Conservation (phyloP, 1,139 yeast species). For the Hanseniaspora uvarum region DNA sequence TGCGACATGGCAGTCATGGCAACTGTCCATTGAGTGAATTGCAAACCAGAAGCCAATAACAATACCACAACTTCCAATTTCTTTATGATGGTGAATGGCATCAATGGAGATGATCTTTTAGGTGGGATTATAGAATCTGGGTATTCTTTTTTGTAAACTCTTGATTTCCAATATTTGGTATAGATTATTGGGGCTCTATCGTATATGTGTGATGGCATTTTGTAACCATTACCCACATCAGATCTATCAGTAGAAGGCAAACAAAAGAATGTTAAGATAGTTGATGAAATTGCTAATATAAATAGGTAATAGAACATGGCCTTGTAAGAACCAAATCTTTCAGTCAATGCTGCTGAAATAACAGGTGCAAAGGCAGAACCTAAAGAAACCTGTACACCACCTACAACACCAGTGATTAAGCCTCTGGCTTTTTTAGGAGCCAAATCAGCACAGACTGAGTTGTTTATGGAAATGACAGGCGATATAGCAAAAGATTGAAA, state of each 20-base stretch:
- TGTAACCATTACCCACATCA: slow-evolving; percentile 58
- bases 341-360: slow-evolving; percentile 56
- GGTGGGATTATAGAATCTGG: slow-evolving; percentile 29
- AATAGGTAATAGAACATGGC: slow-evolving; percentile 68
- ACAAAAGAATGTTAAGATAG: slow-evolving; percentile 27
- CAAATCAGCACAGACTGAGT: slow-evolving; percentile 62
- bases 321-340: slow-evolving; percentile 53
- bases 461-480: slow-evolving; percentile 55
- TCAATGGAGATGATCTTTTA: slow-evolving; percentile 35
- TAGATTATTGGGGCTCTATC: slow-evolving; percentile 40
- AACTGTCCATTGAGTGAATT: slow-evolving; percentile 62
- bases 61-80: slow-evolving; percentile 32
- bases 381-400: slow-evolving; percentile 49
- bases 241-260: slow-evolving; percentile 66
- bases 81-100: slow-evolving; percentile 38
- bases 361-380: slow-evolving; percentile 74
- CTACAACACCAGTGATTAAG: slow-evolving; percentile 47
- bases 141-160: slow-evolving; percentile 27
- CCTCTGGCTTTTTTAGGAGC: slow-evolving; percentile 57
- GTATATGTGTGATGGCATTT: slow-evolving; percentile 36
- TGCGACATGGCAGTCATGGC: slow-evolving; percentile 56
- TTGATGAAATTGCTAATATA: slow-evolving; percentile 44
- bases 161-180: slow-evolving; percentile 19
- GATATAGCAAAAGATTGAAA: slow-evolving; percentile 63
- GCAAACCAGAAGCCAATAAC: slow-evolving; percentile 47